Base-by-base conservation (phyloP, 306 rosid genomes). In the Geum urbanum region DNA sequence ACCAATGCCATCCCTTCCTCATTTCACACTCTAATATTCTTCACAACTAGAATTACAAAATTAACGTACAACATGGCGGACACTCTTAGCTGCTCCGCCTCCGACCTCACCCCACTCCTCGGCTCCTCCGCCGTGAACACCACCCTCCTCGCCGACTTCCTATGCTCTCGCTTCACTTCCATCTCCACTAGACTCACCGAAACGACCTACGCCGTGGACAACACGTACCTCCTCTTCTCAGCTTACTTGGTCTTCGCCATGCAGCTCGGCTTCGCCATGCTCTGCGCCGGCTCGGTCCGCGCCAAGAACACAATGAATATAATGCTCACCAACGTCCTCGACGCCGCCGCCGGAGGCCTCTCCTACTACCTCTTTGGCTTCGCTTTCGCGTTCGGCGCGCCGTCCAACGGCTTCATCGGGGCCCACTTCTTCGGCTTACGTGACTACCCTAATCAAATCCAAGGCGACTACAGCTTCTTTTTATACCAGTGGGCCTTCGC, bases 201-300 rank as follows among this genome's bases (percentile, higher is more conserved):
- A 67, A 84, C 97, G 0, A 74, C 82, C 61, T 77, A 83, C 16
- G 96, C 97, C 22, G 41, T 91, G 0, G 76, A 86, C 77, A 86
- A 71, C 75, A 86, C 84, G 2, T 86, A 71, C 70, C 87, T 86
- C 15, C 81, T 91, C 46, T 91, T 91, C 82, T 91, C 97, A 0
- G 96, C 97, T 8, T 91, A 91, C 56, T 85, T 91, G 0, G 97
- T 91, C 50, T 91, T 91, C 71, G 89, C 97, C 79, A 91, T 91
- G 97, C 96, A 91, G 76, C 96, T 91, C 0, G 97, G 97, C n/a
- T 91, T 91, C 20, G 92, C 97, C 76, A 88, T 91, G 97, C 89
- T 91, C 19, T 91, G 96, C 18, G 97, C 97, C 9, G 91, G 97
- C 47, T 88, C 96, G 4, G 97, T 88, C 55, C 89, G 96, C 0